Evolutionary conservation across 2,329 filamentous ascomycete species (phyloP), one percentile per base, ranked within the genome.

Genomic region (Epichloe uncinata): DNA sequence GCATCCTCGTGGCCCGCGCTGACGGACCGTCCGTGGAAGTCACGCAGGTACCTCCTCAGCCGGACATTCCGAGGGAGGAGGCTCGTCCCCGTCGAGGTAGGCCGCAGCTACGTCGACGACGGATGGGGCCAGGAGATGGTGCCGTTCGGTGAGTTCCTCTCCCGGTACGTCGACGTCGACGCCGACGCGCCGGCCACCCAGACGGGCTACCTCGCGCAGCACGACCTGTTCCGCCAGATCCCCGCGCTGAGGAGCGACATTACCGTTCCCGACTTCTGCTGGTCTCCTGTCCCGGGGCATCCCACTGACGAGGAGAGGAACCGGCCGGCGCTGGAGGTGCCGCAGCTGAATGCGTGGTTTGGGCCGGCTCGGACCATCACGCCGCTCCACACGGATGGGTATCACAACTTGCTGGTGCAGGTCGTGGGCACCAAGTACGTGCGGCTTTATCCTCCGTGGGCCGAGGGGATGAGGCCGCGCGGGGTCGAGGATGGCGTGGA

Each of bases 341-440:
- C 87, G 0, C 71, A 85, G 42, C 73, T 94, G 16, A 95, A 97
- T 65, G 89, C 87, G 7, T 98, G 93, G 93, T 84, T 97, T 55
- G 93, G 93, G 0, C 93, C 93, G 0, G 73, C 81, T 0, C 82
- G 81, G 46, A 97, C 93, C 0, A 90, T 95, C 55, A 95, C 89
- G 1, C 93, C 93, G 1, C 72, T 97, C 1, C 93, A 98, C 65
- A 94, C 88, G 2, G 93, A 97, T 60, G 87, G 86, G 1, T 94
- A 96, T 64, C 87, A 96, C 62, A 97, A 97, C 61, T 79, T 97
- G 45, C 77, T 97, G 4, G 83, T 83, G 22, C 93, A 97, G 65
- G 85, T 94, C 0, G 86, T 95, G 0, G 93, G 93, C 0, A 74
- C 78, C 51, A 98, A 98, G 66, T 97, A 97, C 64, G 71, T 97